These are phyloP conservation scores for Panicum virgatum DNA, from an alignment of 202 grass and related monocot genomes.

Conservation along the genomic window DNA sequence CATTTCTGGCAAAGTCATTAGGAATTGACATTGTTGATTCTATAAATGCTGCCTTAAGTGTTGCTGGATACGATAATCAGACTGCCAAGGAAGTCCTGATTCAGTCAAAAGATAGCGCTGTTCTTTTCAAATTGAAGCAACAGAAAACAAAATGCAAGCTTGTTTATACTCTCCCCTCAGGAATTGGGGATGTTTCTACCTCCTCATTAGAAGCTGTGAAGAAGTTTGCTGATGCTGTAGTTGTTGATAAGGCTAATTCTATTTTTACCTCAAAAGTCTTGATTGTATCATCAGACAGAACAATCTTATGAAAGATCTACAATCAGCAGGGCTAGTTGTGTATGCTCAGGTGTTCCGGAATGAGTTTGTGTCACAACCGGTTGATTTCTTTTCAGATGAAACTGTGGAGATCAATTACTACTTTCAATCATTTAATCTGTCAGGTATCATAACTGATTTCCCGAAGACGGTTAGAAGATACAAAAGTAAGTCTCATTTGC, in stretches of 20 bases:
- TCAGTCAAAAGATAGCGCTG: constrained; percentile 64
- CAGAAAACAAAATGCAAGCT: constrained; percentile 62
- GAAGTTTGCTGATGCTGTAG: constrained; percentile 66
- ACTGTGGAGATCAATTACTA: constrained; percentile 82
- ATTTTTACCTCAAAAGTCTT: constrained; percentile 24
- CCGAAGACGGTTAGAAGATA: constrained; percentile 71
- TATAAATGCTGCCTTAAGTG: constrained; percentile 46
- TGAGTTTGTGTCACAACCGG: constrained; percentile 64
- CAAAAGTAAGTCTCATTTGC: constrained; percentile 54
- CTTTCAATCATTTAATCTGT: constrained; percentile 37
- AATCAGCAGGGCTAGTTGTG: constrained; percentile 54
- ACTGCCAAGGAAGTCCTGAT: constrained; percentile 60
- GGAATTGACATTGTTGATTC: constrained; percentile 46
- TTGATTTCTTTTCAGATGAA: constrained; percentile 66
- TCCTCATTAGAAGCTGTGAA: constrained; percentile 61
- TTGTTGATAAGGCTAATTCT: constrained; percentile 31
- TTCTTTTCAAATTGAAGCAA: constrained; percentile 75
- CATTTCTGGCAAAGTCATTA: constrained; percentile 55
- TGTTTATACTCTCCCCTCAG: constrained; percentile 51
- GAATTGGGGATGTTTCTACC: constrained; percentile 44
- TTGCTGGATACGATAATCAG: constrained; percentile 57
- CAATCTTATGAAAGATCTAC: constrained; percentile 43
- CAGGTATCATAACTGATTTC: constrained; percentile 89
- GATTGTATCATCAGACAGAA: constrained; percentile 42
- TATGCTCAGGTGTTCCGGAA: constrained; percentile 72